Evolutionary conservation across 139 green algal species (phyloP).

Genomic region (Raphidocelis subcapitata): DNA sequence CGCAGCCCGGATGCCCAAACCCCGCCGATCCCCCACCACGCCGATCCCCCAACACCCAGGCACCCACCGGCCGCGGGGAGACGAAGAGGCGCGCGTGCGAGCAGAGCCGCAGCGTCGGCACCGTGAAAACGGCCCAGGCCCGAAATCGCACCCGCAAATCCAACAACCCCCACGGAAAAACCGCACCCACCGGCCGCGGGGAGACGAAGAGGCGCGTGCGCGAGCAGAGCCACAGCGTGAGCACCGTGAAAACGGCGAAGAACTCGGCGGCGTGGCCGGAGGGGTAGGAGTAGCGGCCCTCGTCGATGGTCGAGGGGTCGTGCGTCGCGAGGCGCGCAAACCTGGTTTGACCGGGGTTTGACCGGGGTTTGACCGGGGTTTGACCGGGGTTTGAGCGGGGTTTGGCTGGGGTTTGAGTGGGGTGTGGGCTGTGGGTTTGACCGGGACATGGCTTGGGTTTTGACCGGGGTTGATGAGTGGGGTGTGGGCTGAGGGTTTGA

Average conservation of each 20-base stretch:
- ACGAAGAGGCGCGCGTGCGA: slow-evolving; percentile 28
- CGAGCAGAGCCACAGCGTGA: slow-evolving; percentile 36
- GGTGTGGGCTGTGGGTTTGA: no score
- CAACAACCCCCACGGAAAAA: background rate
- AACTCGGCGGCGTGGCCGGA: slow-evolving; percentile 45
- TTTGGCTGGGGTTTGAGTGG: no score
- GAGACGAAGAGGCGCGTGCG: slow-evolving; percentile 24
- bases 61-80: background rate
- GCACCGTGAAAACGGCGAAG: slow-evolving; percentile 33
- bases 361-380: no score
- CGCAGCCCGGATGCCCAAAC: no score
- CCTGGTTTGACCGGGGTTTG: slow-evolving; percentile 17
- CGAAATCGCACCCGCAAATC: background rate
- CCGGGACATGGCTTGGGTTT: no score
- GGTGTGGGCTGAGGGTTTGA: no score
- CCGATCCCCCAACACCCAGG: background rate
- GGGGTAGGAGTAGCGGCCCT: slow-evolving; percentile 34
- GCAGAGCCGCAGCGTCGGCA: slow-evolving; percentile 35
- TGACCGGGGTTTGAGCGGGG: no score
- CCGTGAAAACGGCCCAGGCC: slow-evolving; percentile 1
- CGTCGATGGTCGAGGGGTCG: slow-evolving; percentile 12
- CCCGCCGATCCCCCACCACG: no score
- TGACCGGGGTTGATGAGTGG: no score
- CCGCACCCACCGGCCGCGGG: slow-evolving; percentile 1
- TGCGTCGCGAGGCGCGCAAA: slow-evolving; percentile 3